Base-by-base conservation (phyloP, 495 filamentous ascomycete species). In the Penicillium macrosclerotiorum region DNA sequence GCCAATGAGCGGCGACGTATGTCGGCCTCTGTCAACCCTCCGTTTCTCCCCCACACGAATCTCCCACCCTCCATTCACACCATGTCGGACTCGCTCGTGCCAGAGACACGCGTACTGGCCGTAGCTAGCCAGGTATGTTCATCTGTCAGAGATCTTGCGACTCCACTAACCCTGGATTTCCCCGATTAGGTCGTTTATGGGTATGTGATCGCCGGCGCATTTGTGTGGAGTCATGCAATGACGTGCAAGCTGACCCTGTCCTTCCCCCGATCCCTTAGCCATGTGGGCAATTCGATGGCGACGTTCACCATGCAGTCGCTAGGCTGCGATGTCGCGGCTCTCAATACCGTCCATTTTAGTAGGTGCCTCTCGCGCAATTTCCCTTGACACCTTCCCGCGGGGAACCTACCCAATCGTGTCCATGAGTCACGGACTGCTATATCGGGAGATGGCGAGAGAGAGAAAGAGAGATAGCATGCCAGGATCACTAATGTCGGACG, bases 81-180 rank as follows among this genome's bases (percentile, higher is more conserved):
- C 45, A 71, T 71, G 67, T 57, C 59, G 5, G 65, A 71, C 31
- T 51, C 35, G 42, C 56, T 80, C 20, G 79, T 94, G 33, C 89
- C 90, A 8, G 89, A 93, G 62, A 95, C 90, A 23, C 74, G 81
- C 59, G 90, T 98, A 44, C 77, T 98, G 60, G 91, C 93, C 31
- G 81, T 97, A 52, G 93, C 93, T 62, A 97, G 93, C 69, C 93
- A 98, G n/a, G n/a, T n/a, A n/a, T n/a, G n/a, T n/a, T n/a, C n/a
- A n/a, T n/a, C n/a, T 94, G 93, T 96, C 87, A 69, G 88, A 59
- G 47, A 45, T 39, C 24, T n/a, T n/a, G n/a, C n/a, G n/a, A n/a
- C n/a, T n/a, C n/a, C n/a, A n/a, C n/a, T n/a, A n/a, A n/a, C n/a
- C n/a, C n/a, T n/a, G n/a, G n/a, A n/a, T n/a, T n/a, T n/a, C n/a